Evolutionary conservation across 179 eudicot genomes (phyloP).

Genomic region (Spinacia oleracea): DNA sequence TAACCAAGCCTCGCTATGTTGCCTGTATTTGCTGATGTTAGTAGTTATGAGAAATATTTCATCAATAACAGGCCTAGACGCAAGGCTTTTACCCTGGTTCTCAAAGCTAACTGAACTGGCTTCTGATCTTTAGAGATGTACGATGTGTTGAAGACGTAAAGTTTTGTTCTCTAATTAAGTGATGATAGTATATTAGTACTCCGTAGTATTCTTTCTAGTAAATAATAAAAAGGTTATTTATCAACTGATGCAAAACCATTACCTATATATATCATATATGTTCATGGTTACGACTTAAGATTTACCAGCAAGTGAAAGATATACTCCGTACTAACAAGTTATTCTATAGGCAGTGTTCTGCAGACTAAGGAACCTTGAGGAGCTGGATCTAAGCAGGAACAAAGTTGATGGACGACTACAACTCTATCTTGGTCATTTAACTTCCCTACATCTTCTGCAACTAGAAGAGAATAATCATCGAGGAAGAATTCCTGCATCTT

Average conservation of each 20-base stretch:
- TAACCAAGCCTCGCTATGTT: too few species aligned
- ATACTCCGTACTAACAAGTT: too few species aligned
- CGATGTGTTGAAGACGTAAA: not conserved
- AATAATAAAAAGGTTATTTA: not conserved
- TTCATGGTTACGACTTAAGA: not conserved
- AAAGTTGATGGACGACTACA: constrained; percentile 4
- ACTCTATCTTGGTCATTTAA: constrained; percentile 9
- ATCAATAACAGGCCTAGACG: not conserved
- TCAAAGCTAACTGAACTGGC: not conserved
- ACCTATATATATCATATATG: not conserved
- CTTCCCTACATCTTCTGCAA: constrained; percentile 8
- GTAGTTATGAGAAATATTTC: not conserved
- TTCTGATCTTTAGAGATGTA: not conserved
- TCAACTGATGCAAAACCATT: too few species aligned
- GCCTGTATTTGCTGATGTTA: too few species aligned
- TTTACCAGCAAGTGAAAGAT: not conserved
- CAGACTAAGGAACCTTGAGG: constrained; percentile 8
- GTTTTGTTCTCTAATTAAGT: not conserved
- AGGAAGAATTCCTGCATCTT: constrained; percentile 11
- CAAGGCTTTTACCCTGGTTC: not conserved
- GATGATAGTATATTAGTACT: not conserved
- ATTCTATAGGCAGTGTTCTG: constrained; percentile 7
- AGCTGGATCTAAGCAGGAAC: constrained; percentile 19
- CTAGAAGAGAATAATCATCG: not conserved
- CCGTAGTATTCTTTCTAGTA: not conserved